These are phyloP conservation scores for Lathyrus sativus DNA, from an alignment of 306 rosid species.

Conservation along the genomic window DNA sequence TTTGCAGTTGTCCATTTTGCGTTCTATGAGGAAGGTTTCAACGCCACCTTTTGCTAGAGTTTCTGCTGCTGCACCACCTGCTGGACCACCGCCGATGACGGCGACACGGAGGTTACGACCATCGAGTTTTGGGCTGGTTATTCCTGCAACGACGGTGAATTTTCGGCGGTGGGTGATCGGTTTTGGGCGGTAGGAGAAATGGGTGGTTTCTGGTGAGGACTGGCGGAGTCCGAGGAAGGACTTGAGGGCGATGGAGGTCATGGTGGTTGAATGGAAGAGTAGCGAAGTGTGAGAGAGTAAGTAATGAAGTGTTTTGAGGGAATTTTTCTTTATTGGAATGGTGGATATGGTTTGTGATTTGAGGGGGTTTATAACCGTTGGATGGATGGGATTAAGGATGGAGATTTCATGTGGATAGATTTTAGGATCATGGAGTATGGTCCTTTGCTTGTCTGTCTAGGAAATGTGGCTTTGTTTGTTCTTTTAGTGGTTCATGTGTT, in stretches of 20 bases:
- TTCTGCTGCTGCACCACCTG: slow-evolving; percentile 86
- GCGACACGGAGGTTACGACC: slow-evolving; percentile 91
- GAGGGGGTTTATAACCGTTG: slow-evolving; percentile 40
- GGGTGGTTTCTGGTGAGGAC: slow-evolving; percentile 58
- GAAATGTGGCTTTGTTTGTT: background rate
- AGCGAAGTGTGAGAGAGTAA: background rate
- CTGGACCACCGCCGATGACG: slow-evolving; percentile 85
- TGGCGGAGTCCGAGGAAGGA: slow-evolving; percentile 91
- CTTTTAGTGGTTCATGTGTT: slow-evolving; percentile 27
- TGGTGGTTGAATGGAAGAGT: slow-evolving; percentile 19
- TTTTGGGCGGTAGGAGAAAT: slow-evolving; percentile 41
- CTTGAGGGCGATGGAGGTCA: slow-evolving; percentile 81
- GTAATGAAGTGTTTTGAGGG: background rate
- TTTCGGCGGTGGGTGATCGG: slow-evolving; percentile 41
- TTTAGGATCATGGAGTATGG: slow-evolving; percentile 42
- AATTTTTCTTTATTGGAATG: background rate
- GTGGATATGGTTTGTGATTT: slow-evolving; percentile 72
- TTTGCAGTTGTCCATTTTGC: slow-evolving; percentile 93
- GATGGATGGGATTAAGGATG: slow-evolving; percentile 45
- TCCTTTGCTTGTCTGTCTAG: background rate
- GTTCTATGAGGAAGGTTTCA: slow-evolving; percentile 82
- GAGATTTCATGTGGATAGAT: slow-evolving; percentile 62
- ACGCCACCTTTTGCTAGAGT: slow-evolving; percentile 78
- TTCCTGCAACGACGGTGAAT: slow-evolving; percentile 55
- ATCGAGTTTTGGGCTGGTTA: slow-evolving; percentile 64